Evolutionary conservation across 2,329 filamentous ascomycete genomes (phyloP).

Genomic region (Neofusicoccum sp.): DNA sequence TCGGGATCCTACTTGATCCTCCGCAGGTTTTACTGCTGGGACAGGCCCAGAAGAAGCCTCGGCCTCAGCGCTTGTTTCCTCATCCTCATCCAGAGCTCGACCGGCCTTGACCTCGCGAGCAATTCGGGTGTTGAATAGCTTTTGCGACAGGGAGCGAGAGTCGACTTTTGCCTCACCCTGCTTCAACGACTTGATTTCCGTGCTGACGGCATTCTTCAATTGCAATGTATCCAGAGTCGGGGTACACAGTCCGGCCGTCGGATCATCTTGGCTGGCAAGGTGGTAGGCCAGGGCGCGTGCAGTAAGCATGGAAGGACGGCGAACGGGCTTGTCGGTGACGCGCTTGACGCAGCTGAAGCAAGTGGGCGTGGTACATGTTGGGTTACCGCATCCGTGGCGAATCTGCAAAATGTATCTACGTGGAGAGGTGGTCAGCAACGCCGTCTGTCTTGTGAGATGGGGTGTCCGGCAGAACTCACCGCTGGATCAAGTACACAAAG

Average conservation of each 20-base stretch:
- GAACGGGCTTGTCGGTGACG: constrained; percentile 68
- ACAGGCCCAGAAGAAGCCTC: neutral
- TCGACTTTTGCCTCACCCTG: constrained; percentile 39
- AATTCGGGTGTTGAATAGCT: constrained; percentile 48
- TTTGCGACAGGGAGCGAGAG: constrained; percentile 64
- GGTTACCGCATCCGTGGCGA: constrained; percentile 74
- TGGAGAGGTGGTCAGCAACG: constrained; percentile 16
- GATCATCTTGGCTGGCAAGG: constrained; percentile 77
- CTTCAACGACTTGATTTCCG: constrained; percentile 27
- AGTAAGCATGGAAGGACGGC: constrained; percentile 78
- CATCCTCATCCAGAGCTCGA: neutral
- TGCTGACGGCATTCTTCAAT: neutral
- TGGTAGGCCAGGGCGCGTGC: constrained; percentile 80
- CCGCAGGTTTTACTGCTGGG: too few species aligned
- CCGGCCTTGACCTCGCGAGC: neutral
- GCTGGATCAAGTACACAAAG: constrained; percentile 37
- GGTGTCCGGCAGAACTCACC: constrained; percentile 27
- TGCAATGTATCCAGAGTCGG: neutral
- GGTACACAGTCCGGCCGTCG: constrained; percentile 69
- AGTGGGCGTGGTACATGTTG: constrained; percentile 71
- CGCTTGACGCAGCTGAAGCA: constrained; percentile 79
- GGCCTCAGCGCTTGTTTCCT: neutral
- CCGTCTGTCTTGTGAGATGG: neutral
- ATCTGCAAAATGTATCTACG: constrained; percentile 77
- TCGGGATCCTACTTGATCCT: neutral